Base-by-base conservation (phyloP, 768 basidiomycete genomes). In the Tricholoma hemisulphureum region DNA sequence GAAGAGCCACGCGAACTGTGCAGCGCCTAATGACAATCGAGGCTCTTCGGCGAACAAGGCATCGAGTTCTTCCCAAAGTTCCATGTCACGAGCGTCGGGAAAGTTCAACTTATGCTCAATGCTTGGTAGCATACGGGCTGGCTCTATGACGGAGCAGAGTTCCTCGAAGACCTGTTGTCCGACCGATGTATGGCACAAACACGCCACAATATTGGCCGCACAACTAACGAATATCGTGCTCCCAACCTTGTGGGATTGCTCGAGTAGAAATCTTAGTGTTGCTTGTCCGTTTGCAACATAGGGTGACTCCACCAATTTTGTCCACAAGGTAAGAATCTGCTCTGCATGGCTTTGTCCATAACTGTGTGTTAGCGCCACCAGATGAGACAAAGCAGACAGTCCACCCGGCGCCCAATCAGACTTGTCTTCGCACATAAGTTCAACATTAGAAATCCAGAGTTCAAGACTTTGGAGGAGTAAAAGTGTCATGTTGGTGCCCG, bases 1-100 rank as follows among this genome's bases (percentile, higher is more conserved):
- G 67, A 95, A 94, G 8, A 96, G 77, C 74, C 94, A 83, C 1
- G 95, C 93, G 67, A 91, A 91, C 67, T 96, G 94, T 13, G 91
- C 92, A 0, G 91, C 85, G 14, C 91, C 90, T 51, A 96, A 76
- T 2, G 83, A 76, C 48, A 89, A 74, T 29, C 87, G 77, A 10
- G 90, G 88, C 60, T 88, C 83, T 57, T 86, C 86, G 1, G 81
- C 84, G 68, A 91, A 94, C 35, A 93, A 68, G 9, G 84, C 82
- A 62, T 89, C 89, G 18, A 95, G 81, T 63, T 91, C 87, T 14
- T 88, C 86, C 88, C 90, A 89, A 7, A 92, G 69, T 57, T 88
- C 88, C 68, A 88, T 77, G 54, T 91, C 89, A 48, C 83, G 82
- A 26, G 83, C 80, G 56, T 79, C 81, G 18, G 85, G 88, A 45